Base-by-base conservation (phyloP, 192 early-diverging fungal genomes). In the Umbelopsis sp. region DNA sequence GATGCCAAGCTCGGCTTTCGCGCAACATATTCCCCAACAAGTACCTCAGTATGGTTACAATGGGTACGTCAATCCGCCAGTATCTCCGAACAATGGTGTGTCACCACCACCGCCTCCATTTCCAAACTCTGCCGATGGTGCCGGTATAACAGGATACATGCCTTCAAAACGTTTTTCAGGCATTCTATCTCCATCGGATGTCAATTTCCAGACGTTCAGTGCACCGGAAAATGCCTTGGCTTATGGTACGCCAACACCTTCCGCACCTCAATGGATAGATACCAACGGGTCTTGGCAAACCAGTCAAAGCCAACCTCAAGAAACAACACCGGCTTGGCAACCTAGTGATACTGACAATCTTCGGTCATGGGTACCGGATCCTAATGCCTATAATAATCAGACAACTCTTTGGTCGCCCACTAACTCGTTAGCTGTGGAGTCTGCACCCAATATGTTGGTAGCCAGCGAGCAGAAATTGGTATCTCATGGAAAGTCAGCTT, bases 351-450 rank as follows among this genome's bases (percentile, higher is more conserved):
- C 15, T 13, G 55, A 61, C 12, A 41, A 41, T 41, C 55, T 16
- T 61, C 55, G 55, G 30, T 61, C 55, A 61, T 61, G 55, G 55
- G 55, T n/a, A 1, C 55, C 55, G 55, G 55, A 61, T 0, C 8
- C 33, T 35, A 30, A 16, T 11, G 12, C 21, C 37, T 61, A 61
- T 61, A 61, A 35, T 35, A 61, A 35, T 35, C 55, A 61, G 30
- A 25, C 27, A 7, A 12, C 55, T 16, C 33, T 35, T 35, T 61
- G 55, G 55, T 30, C 27, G 27, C 23, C 18, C 55, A 33, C 18
- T 61, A 22, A 25, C 18, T 23, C 27, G 18, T 16, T 30, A 35
- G 3, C 51, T 25, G 11, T 10, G 7, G 23, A 53, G 7, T 12
- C n/a, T 2, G 13, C 55, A 15, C 16, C 10, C 5, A 21, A 49